Evolutionary conservation across 2,329 filamentous ascomycete genomes (phyloP), one percentile per base, ranked within the genome.

Genomic region (Blumeria hordei): DNA sequence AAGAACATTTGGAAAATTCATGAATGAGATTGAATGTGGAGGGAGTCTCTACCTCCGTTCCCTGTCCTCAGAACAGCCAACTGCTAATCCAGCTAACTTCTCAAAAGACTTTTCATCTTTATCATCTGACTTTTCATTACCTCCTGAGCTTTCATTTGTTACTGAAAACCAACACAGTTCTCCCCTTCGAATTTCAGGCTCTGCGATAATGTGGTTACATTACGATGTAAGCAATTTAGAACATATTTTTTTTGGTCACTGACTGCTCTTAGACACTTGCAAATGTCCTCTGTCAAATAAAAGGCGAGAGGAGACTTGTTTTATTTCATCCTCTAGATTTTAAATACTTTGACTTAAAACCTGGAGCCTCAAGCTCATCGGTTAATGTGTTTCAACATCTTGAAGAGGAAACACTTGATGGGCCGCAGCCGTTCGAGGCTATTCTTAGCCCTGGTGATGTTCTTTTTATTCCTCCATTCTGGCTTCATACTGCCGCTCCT

Each of bases 141-240:
- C 87, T 0, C 60, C 70, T 0, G 70, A 78, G 58, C 69, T 94
- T 9, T 66, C 66, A 0, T 69, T 74, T 36, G 78, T 85, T 3
- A 64, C 63, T 5, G 69, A 80, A n/a, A 78, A 78, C 58, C 67
- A 76, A 3, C 87, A 93, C 64, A 90, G 83, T 65, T 88, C 85
- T 2, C 81, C 88, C 0, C 68, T 94, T 28, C 76, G 87, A 18
- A 80, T 94, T 57, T 90, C 84, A 3, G 85, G 85, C 0, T 77
- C 77, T 1, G 83, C 90, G 10, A 83, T 80, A 43, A 85, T 94
- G 77, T 94, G 88, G 88, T 72, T 94, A 35, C 86, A 93, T 67
- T 93, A 92, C 69, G 85, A 93, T 68, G 80, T 83, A 65, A 68
- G 72, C 67, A 5, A 21, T 3, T 33, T 16, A 14, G 5, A 21